Evolutionary conservation across 1,284 basidiomycete species (phyloP), one percentile per base, ranked within the genome.

Genomic region (Gomphus sp.): DNA sequence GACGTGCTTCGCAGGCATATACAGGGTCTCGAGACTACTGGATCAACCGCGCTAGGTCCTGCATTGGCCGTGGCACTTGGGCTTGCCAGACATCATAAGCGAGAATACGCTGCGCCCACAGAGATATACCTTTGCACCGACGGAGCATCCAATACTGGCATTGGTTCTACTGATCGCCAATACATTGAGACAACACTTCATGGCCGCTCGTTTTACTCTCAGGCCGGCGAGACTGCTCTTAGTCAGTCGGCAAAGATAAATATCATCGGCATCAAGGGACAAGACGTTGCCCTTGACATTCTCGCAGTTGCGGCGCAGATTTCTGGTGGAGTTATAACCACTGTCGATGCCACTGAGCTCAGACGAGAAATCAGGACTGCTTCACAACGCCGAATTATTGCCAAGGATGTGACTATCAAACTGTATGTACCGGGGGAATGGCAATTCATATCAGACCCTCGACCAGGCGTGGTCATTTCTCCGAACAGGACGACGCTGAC

Each of bases 81-180:
- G 18, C 51, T 59, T 28, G 58, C 47, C 8, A 41, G 43, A 52
- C n/a, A 54, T 22, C 52, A 59, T 31, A 52, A 53, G 28, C 22
- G 31, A 31, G 14, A 31, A 28, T 47, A n/a, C 16, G 41, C 33
- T 18, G 52, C 39, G 33, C 10, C 58, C 37, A 33, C 52, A n/a
- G 58, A 59, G 37, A 55, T 59, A 22, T 59, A 55, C 45, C 28
- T 59, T 6, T 59, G 58, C 44, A 59, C 58, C 14, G 58, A 59
- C 34, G 58, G 58, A 12, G 58, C 58, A 47, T 44, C 58, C 28
- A 59, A 59, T 28, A 44, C 52, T 4, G 52, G 58, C 16, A 59
- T 59, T 33, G 58, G 58, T 25, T 28, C 12, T 22, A 55, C 52
- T 6, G 43, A 53, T 37, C n/a, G 16, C 9, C 37, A 50, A 12